phyloP scores from a whole-genome alignment of 2,329 filamentous ascomycete genomes.

The Aspergillus sp. region DNA sequence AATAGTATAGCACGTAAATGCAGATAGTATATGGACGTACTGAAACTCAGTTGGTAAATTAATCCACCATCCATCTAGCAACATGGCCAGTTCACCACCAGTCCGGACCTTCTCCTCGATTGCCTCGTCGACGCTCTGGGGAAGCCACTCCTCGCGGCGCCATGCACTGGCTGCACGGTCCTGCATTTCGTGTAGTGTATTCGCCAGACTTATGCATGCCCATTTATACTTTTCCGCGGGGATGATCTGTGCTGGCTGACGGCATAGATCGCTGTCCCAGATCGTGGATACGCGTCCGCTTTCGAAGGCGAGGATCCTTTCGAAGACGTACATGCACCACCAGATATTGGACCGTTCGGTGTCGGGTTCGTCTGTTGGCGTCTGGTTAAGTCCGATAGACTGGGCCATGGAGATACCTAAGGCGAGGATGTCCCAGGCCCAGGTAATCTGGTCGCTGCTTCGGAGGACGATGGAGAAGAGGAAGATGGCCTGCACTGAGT shows the following conservation, averaged over 20 bases:
- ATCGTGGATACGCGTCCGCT: constrained; percentile 1
- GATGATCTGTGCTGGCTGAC: too few relatives aligned
- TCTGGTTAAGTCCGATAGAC: neutral
- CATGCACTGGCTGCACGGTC: constrained; percentile 1
- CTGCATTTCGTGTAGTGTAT: constrained; percentile 2
- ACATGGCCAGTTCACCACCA: constrained; percentile 1
- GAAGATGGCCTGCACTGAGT: neutral
- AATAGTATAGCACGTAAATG: too few relatives aligned
- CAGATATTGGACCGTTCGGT: neutral
- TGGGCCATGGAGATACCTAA: constrained; percentile 2
- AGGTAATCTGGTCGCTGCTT: constrained; percentile 1
- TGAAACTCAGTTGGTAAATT: neutral
- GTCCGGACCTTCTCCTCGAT: constrained; percentile 4
- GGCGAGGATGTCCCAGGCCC: constrained; percentile 5
- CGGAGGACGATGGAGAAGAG: neutral
- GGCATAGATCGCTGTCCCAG: neutral
- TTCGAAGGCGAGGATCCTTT: constrained; percentile 8
- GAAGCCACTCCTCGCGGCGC: constrained; percentile 7
- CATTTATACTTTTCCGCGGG: neutral
- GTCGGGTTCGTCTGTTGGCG: too few relatives aligned
- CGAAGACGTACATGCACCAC: constrained; percentile 9
- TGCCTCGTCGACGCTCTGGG: constrained; percentile 4
- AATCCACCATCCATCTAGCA: neutral
- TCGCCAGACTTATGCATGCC: constrained; percentile 1
- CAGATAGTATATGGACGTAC: neutral